These are phyloP conservation scores for Fusarium haematococcum DNA, from an alignment of 2,329 filamentous ascomycete genomes.

Conservation along the genomic window DNA sequence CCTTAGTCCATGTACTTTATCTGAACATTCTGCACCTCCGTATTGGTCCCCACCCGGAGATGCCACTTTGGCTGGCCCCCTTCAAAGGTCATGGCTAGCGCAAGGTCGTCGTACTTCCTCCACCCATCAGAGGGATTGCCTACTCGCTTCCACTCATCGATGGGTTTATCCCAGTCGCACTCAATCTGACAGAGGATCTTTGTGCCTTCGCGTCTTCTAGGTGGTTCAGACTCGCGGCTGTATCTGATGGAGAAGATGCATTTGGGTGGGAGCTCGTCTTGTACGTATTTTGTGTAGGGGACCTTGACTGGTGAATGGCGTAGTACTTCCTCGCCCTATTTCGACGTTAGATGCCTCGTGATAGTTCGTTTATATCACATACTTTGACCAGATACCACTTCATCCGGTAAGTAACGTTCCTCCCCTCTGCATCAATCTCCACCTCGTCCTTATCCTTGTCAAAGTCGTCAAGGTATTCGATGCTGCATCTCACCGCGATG, in stretches of 20 bases:
- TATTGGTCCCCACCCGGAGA: not conserved
- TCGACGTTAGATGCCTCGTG: not conserved
- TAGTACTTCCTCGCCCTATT: not conserved
- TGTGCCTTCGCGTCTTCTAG: not conserved
- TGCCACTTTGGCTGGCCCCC: not conserved
- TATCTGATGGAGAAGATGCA: not conserved
- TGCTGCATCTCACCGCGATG: not conserved
- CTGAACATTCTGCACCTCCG: not conserved
- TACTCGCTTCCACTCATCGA: not conserved
- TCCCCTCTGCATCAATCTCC: not conserved
- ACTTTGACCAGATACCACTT: not conserved
- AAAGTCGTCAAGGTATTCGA: not conserved
- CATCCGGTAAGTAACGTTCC: not conserved
- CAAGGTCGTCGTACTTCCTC: not conserved
- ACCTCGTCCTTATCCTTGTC: not conserved
- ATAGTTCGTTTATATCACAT: not conserved
- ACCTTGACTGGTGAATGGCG: not conserved
- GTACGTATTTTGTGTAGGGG: not conserved
- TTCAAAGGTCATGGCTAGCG: not conserved
- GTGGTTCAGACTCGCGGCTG: not conserved
- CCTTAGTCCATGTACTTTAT: not conserved
- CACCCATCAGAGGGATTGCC: not conserved
- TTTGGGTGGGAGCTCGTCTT: not conserved
- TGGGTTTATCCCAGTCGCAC: not conserved
- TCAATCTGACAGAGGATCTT: not conserved